Base-by-base conservation (phyloP, 1,139 yeast species). In the Debaryomyces sp. region DNA sequence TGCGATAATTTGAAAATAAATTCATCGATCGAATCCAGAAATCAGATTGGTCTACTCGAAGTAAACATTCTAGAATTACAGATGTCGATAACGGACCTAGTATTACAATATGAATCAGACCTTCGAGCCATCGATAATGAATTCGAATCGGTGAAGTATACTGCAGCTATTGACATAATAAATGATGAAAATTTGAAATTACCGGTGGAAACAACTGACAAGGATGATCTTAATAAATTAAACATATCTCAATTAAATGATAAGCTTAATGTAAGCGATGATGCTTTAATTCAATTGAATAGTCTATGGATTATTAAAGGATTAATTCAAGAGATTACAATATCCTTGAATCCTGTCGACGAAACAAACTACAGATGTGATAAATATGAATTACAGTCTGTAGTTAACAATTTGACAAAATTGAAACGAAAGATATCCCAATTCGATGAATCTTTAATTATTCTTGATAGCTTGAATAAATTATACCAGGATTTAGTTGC, bases 221-320 rank as follows among this genome's bases (percentile, higher is more conserved):
- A 45, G 4, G 48, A 51, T 18, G 49, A 47, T 36, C 34, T 55
- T n/a, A 30, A 36, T 12, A 48, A 48, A 17, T 49, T 51, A 33
- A 53, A 52, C 23, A 43, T 66, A 37, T 48, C 62, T 17, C 60
- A 63, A 37, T 54, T 68, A 49, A 63, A 64, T 44, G 55, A 57
- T 3, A 55, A 57, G 34, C 53, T 58, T 21, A 54, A 54, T 24
- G 36, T 48, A 3, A 51, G 54, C n/a, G 59, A 59, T 5, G 44
- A 41, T 6, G 55, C 50, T 23, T 53, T 66, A 29, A 49, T 45
- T 6, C 49, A 54, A n/a, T 56, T 69, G 47, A 61, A 62, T 29
- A 55, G 53, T 24, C 54, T 69, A 26, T 61, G 64, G 64, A 54
- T 58, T 6, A 50, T 67, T 8, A 58, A 57, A 33, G 62, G 58